These are phyloP conservation scores for Acanthamoeba castellanii DNA, from an alignment of 208 protist species.

Conservation along the genomic window DNA sequence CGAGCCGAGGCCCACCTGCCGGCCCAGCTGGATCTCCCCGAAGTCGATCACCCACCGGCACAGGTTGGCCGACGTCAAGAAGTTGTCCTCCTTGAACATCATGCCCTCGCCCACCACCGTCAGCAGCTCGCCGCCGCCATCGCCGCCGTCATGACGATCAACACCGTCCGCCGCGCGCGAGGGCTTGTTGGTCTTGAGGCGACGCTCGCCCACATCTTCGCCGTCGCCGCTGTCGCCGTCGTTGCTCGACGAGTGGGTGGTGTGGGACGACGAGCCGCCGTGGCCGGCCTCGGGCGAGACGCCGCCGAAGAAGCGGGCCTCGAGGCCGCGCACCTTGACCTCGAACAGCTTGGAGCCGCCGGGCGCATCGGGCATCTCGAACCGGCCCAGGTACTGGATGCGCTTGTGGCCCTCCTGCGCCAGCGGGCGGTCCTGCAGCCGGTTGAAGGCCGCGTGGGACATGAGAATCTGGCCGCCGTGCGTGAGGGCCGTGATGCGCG, in stretches of 20 bases:
- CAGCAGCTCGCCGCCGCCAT: background rate
- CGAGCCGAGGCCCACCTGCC: constrained; percentile 33
- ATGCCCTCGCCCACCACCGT: constrained; percentile 51
- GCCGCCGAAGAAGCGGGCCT: constrained; percentile 63
- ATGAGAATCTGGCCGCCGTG: constrained; percentile 38
- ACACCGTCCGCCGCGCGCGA: background rate
- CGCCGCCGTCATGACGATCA: background rate
- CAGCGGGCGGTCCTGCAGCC: background rate
- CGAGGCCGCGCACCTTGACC: constrained; percentile 8
- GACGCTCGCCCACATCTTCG: background rate
- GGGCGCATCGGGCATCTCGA: constrained; percentile 41
- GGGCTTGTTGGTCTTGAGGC: background rate
- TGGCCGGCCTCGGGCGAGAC: background rate
- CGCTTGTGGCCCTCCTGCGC: background rate
- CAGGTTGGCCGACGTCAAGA: constrained; percentile 68
- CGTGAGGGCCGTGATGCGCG: constrained; percentile 45
- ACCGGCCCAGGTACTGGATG: constrained; percentile 19
- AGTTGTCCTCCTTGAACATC: constrained; percentile 67
- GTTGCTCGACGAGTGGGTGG: background rate
- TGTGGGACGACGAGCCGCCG: background rate
- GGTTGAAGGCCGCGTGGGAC: background rate
- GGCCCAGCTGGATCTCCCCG: constrained; percentile 42
- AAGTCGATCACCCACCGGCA: constrained; percentile 70
- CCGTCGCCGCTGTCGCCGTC: background rate
- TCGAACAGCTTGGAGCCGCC: constrained; percentile 32